Evolutionary conservation across 768 basidiomycete genomes (phyloP), one percentile per base, ranked within the genome.

Genomic region (Tulasnella sp.): DNA sequence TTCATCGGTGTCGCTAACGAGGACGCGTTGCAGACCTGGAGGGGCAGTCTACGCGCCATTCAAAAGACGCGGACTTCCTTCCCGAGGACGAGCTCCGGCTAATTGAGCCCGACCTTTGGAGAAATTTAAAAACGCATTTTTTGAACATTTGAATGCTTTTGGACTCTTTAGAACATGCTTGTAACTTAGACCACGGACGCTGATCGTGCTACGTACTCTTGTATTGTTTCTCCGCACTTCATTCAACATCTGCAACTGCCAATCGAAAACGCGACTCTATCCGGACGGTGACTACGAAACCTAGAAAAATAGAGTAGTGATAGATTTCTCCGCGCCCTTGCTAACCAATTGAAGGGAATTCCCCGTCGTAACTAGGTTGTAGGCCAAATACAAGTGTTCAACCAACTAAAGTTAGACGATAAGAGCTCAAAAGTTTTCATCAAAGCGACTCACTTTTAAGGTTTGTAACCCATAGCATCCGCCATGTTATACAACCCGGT

Each of bases 401-500:
- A 72, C 65, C 26, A 72, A 42, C 40, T 62, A 66, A 29, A 7
- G 17, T 19, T 39, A 3, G 35, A 59, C 14, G n/a, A 52, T 5
- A 16, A 19, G 4, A 17, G 29, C 5, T 64, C 12, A 32, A 40
- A 37, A n/a, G n/a, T n/a, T n/a, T n/a, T n/a, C 32, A 34, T 4
- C 9, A 12, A 40, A n/a, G 34, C 19, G 62, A 64, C 71, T n/a
- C 29, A 72, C 71, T 72, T 72, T n/a, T 72, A 41, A 40, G 71
- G 71, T 29, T 64, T 72, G 62, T 37, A 14, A 8, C 71, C 62
- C 66, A 72, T 36, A 16, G 66, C 71, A 17, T 22, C 71, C 16
- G 71, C 65, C 62, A 72, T 32, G 71, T 72, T 63, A 34, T 41
- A 72, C 26, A 72, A 65, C 59, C 71, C 14, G 42, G 47, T 75